phyloP scores from a whole-genome alignment of 2,329 filamentous ascomycete genomes.

The Arthrobotrys conoides region DNA sequence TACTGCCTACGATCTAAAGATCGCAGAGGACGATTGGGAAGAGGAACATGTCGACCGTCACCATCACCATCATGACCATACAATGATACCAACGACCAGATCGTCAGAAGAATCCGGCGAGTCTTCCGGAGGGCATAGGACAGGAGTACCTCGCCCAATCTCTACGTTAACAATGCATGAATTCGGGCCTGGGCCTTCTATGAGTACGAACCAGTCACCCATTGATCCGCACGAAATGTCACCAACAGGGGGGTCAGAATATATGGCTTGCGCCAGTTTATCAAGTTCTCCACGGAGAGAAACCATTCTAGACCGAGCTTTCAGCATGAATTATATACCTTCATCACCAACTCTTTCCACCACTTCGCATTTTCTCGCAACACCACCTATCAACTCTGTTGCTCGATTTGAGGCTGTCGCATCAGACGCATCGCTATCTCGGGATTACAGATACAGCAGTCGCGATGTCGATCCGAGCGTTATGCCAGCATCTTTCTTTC shows the following conservation, averaged over 20 bases:
- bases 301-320: conserved; percentile 58
- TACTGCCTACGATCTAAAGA: conserved; percentile 46
- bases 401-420: conserved; percentile 57
- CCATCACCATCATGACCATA: conserved; percentile 9
- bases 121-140: conserved; percentile 41
- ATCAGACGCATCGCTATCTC: conserved; percentile 20
- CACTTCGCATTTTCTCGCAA: conserved; percentile 30
- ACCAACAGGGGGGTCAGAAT: conserved; percentile 46
- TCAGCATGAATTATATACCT: conserved; percentile 60
- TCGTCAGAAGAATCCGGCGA: conserved; percentile 55
- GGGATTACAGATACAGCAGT: conserved; percentile 35
- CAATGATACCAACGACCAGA: conserved; percentile 40
- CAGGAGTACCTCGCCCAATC: conserved; percentile 46
- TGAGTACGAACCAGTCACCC: conserved; percentile 50
- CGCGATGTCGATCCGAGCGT: conserved; percentile 53
- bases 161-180: conserved; percentile 57
- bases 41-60: conserved; percentile 32
- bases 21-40: conserved; percentile 60
- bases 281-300: conserved; percentile 55
- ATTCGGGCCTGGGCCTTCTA: conserved; percentile 28
- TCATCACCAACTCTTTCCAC: conserved; percentile 44
- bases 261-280: conserved; percentile 50
- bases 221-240: conserved; percentile 47
- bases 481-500: conserved; percentile 59
- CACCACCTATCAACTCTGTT: conserved; percentile 45